phyloP scores from a whole-genome alignment of 805 yeast genomes.

The Suhomyces vadensis region DNA sequence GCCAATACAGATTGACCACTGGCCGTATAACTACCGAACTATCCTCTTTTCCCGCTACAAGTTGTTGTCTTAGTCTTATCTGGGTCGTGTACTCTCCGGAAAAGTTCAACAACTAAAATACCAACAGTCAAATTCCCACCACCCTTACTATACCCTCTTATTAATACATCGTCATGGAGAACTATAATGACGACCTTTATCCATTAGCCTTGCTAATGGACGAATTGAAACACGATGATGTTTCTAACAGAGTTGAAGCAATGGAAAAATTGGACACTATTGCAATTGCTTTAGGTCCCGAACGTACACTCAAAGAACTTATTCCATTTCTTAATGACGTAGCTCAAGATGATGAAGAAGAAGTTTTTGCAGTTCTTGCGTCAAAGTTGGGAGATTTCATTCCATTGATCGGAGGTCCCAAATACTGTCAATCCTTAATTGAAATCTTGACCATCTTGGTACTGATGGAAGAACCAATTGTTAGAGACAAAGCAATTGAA shows the following conservation, averaged over 20 bases:
- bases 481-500: conserved; percentile 89
- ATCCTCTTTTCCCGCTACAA: too few relatives aligned
- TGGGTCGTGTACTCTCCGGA: conserved; percentile 1
- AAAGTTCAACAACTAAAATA: conserved; percentile 4
- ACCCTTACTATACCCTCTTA: not conserved
- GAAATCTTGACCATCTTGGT: conserved; percentile 79
- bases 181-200: conserved; percentile 63
- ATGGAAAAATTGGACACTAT: conserved; percentile 93
- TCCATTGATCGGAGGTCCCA: conserved; percentile 83
- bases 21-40: too few relatives aligned
- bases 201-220: conserved; percentile 97
- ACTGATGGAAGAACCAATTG: conserved; percentile 93
- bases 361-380: conserved; percentile 91
- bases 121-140: not conserved
- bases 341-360: conserved; percentile 97
- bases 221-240: conserved; percentile 95
- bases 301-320: conserved; percentile 84
- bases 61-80: too few relatives aligned
- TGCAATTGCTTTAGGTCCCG: conserved; percentile 92
- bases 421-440: conserved; percentile 51
- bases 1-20: too few relatives aligned
- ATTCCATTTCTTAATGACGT: conserved; percentile 88
- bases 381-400: conserved; percentile 86
- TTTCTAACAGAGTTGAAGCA: conserved; percentile 88
- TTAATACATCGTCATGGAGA: conserved; percentile 28